phyloP scores from a whole-genome alignment of 2,329 filamentous ascomycete genomes.

The Paecilomyces variotii region DNA sequence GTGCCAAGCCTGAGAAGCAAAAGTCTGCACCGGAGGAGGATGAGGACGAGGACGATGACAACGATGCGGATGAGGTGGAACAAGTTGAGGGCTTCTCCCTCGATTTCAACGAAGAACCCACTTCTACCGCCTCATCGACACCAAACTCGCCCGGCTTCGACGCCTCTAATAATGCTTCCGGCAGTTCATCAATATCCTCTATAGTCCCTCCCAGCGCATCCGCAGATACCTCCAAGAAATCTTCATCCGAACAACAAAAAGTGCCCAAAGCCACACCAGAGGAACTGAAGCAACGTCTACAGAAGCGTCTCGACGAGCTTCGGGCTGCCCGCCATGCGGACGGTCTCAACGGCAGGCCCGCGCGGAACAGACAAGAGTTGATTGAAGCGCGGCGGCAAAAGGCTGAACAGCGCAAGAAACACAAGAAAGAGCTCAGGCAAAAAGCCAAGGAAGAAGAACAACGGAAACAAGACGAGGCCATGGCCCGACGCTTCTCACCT shows the following conservation, averaged over 20 bases:
- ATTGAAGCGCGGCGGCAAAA: conserved; percentile 84
- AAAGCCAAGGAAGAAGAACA: conserved; percentile 76
- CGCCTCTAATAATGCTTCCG: conserved; percentile 42
- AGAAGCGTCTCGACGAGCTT: conserved; percentile 75
- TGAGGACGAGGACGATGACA: conserved; percentile 14
- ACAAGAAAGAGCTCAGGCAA: conserved; percentile 77
- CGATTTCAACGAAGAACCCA: conserved; percentile 32
- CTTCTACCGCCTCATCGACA: conserved; percentile 37
- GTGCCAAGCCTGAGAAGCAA: conserved; percentile 12
- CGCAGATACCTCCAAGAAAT: conserved; percentile 17
- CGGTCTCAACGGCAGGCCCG: conserved; percentile 69
- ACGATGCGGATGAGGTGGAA: conserved; percentile 27
- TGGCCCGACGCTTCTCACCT: conserved; percentile 47
- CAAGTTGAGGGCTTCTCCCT: conserved; percentile 44
- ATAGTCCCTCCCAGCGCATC: conserved; percentile 41
- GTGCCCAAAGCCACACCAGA: conserved; percentile 62
- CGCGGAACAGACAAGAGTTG: conserved; percentile 80
- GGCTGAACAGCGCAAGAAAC: conserved; percentile 74
- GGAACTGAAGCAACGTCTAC: conserved; percentile 67
- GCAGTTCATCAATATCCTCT: conserved; percentile 62
- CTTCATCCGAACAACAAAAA: conserved; percentile 41
- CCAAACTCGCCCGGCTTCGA: conserved; percentile 53
- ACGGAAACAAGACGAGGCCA: conserved; percentile 48
- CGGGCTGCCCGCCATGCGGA: conserved; percentile 83
- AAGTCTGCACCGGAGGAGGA: conserved; percentile 11